Conservation (phyloP, 768 basidiomycete species). For the Arthromyces matolae region DNA sequence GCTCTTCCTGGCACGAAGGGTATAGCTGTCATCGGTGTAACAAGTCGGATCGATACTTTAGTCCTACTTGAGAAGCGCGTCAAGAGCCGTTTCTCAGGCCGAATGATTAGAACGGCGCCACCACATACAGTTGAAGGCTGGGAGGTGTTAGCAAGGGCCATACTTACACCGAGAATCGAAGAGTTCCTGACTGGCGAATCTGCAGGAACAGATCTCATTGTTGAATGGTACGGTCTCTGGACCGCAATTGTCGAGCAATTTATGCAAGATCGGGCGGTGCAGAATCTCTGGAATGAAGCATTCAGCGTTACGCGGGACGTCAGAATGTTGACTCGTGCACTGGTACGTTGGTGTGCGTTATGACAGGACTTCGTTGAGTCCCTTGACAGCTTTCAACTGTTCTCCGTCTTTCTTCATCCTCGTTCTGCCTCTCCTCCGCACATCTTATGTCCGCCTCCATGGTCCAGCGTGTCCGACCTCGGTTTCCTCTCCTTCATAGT, state of each 20-base stretch:
- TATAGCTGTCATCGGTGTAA: conserved; percentile 82
- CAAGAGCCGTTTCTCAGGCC: conserved; percentile 93
- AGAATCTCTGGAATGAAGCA: conserved; percentile 49
- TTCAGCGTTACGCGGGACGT: conserved; percentile 61
- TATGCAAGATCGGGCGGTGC: conserved; percentile 44
- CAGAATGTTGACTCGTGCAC: conserved; percentile 50
- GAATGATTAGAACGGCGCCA: conserved; percentile 76
- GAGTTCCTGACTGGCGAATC: conserved; percentile 12
- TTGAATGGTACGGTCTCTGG: conserved; percentile 70
- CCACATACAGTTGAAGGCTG: conserved; percentile 49
- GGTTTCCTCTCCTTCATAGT: conserved; percentile 55
- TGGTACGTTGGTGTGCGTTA: too few species aligned
- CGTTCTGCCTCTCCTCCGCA: conserved; percentile 51
- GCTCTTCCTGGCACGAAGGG: conserved; percentile 58
- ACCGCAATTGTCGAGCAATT: conserved; percentile 50
- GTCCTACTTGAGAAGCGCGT: conserved; percentile 93
- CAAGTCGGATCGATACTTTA: conserved; percentile 83
- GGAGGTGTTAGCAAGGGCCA: conserved; percentile 42
- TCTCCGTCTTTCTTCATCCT: conserved; percentile 41
- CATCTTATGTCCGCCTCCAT: conserved; percentile 40
- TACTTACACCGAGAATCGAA: conserved; percentile 36
- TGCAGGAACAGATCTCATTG: conserved; percentile 20
- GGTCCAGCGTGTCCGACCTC: conserved; percentile 54
- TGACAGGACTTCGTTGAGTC: too few species aligned
- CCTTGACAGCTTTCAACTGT: conserved; percentile 41